Evolutionary conservation across 1,139 yeast species (phyloP), one percentile per base, ranked within the genome.

Genomic region (Saccharomyces hybrid): DNA sequence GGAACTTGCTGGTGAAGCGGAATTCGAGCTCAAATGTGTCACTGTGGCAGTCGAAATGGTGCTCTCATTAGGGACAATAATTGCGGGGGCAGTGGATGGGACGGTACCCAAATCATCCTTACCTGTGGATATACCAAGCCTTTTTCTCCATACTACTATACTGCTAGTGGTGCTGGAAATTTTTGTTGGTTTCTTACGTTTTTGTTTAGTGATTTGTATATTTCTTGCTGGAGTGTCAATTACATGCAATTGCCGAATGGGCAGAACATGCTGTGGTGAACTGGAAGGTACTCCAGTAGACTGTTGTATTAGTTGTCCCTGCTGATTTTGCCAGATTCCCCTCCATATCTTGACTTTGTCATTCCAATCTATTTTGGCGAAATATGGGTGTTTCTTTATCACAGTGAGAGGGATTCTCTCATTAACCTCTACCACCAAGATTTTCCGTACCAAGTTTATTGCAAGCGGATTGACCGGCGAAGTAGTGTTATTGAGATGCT

Each of bases 371-470:
- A 85, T 71, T 5, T 75, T 78, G 49, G 78, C 77, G 66, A 88
- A 91, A 75, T 95, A 91, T 54, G 77, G 80, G 70, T 91, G 96
- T 11, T 73, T 69, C 75, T 88, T 85, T 50, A 93, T 82, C 58
- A 82, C 83, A 3, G 72, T 73, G 28, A 90, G 74, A 0, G 85
- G 76, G 30, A 86, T 78, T 63, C 99, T 76, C 47, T 80, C 77
- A 28, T 76, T 75, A 0, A 97, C 95, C 61, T 88, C 78, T 3
- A 80, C 67, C 5, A 76, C 76, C 61, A 86, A 72, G 72, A 86
- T 76, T 48, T 74, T 75, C 3, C 77, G 67, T 9, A 86, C 81
- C 54, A 86, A 70, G 61, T 80, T 78, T 57, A 83, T 75, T 5
- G 84, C 60, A 14, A 70, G 66, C 1, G 83, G 81, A 25, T 79